Base-by-base conservation (phyloP, 306 rosid species). In the Vigna radiata region DNA sequence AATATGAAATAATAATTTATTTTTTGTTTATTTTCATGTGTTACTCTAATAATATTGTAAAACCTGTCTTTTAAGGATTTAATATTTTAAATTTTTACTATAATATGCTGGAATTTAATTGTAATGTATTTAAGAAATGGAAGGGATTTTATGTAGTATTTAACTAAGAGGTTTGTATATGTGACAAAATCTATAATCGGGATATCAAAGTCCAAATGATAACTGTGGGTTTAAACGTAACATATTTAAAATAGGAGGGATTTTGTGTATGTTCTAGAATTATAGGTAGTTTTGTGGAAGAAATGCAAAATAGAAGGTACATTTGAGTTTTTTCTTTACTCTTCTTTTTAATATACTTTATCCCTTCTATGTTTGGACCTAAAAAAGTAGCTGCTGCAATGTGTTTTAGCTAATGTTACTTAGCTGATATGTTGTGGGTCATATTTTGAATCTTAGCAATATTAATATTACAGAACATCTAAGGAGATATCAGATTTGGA, bases 401-500 rank as follows among this genome's bases (percentile, higher is more conserved):
- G 3, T 66, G 53, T 66, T 66, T 66, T 66, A 43, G 36, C 33
- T 65, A 37, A 18, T 82, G 44, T 70, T 56, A 19, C 73, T 68
- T 70, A 31, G 75, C 69, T 50, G 65, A 54, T 74, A 39, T 65
- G 52, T 85, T 76, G 56, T 49, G 41, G 49, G 23, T 43, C 43
- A 21, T 79, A 73, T 75, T 78, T 69, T 76, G 74, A 60, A 49
- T 66, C 67, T 27, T 66, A 68, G 73, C 59, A 68, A 85, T 69
- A 41, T 88, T 61, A 75, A 83, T 83, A 76, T 88, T 77, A 29
- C 91, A 96, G 99, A 77, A 96, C 99, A 65, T 96, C 99, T 27
- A 96, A 93, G 83, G 99, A 96, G 85, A 93, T 96, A 83, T 96
- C 99, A 3, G 99, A 96, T 83, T 83, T 96, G 65, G 99, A 93